phyloP scores from a whole-genome alignment of 1,139 yeast species.

The Candida anutae region DNA sequence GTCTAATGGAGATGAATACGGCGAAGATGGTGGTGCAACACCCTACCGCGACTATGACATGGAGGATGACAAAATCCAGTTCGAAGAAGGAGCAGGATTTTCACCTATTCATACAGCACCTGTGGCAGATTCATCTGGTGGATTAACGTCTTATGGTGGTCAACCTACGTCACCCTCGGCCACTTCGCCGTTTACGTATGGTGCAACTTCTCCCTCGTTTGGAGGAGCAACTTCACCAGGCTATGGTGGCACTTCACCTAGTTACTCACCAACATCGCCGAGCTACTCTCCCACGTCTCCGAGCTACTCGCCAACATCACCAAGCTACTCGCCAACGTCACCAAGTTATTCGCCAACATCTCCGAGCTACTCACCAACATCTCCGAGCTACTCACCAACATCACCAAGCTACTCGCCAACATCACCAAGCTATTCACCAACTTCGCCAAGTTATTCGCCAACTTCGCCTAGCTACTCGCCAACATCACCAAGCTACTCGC shows the following conservation, averaged over 20 bases:
- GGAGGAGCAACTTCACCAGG: conserved; percentile 65
- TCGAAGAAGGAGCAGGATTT: conserved; percentile 81
- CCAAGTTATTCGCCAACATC: conserved; percentile 71
- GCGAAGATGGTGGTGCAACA: conserved; percentile 82
- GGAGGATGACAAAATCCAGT: conserved; percentile 65
- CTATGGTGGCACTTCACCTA: conserved; percentile 46
- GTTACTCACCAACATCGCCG: conserved; percentile 36
- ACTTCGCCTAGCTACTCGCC: conserved; percentile 75
- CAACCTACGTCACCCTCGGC: conserved; percentile 49
- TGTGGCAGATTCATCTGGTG: conserved; percentile 74
- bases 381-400: conserved; percentile 67
- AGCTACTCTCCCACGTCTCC: conserved; percentile 50
- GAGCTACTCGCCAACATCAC: conserved; percentile 60
- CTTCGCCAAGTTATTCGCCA: conserved; percentile 64
- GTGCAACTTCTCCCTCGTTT: conserved; percentile 37
- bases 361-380: conserved; percentile 68
- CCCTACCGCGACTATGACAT: conserved; percentile 84
- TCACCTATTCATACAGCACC: conserved; percentile 93
- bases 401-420: conserved; percentile 69
- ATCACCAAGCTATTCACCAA: conserved; percentile 62
- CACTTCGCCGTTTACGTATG: conserved; percentile 50
- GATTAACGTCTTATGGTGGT: conserved; percentile 85
- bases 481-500: conserved; percentile 53
- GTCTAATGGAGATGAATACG: conserved; percentile 17
- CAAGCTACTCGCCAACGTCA: conserved; percentile 65